These are phyloP conservation scores for Mycotypha africana DNA, from an alignment of 371 early-diverging fungal genomes.

Conservation along the genomic window DNA sequence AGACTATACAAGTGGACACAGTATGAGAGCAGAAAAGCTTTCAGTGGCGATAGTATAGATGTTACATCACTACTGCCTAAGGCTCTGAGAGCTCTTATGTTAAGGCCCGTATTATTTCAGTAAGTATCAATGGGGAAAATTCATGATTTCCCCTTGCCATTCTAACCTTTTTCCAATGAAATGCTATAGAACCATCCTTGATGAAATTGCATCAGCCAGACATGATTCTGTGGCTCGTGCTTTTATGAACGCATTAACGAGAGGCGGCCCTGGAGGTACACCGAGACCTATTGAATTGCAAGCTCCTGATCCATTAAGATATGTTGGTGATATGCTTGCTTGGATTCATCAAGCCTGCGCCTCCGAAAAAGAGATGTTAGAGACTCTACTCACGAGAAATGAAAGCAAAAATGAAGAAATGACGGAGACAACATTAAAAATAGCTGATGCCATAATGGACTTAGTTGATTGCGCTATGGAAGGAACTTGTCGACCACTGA, in stretches of 20 bases:
- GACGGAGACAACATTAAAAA: constrained; percentile 7
- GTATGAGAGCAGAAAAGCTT: constrained; percentile 55
- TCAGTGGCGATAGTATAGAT: constrained; percentile 72
- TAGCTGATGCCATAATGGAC: constrained; percentile 30
- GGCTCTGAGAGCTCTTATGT: constrained; percentile 66
- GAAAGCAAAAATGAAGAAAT: constrained; percentile 7
- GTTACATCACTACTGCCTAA: constrained; percentile 60
- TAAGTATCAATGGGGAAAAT: constrained; percentile 17
- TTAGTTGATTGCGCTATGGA: constrained; percentile 70
- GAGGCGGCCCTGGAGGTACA: constrained; percentile 81
- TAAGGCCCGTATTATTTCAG: constrained; percentile 75
- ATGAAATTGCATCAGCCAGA: constrained; percentile 70
- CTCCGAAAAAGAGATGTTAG: constrained; percentile 83
- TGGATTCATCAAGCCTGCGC: constrained; percentile 94
- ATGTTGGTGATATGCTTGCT: constrained; percentile 92
- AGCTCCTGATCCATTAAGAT: constrained; percentile 86
- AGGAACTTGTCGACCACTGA: constrained; percentile 72
- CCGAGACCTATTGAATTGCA: constrained; percentile 90
- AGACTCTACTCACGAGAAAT: constrained; percentile 55
- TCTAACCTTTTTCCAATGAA: background rate
- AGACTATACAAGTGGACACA: constrained; percentile 80
- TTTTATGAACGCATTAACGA: constrained; percentile 77
- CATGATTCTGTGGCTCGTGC: constrained; percentile 64
- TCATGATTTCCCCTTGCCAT: background rate
- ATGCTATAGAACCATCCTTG: constrained; percentile 48